Evolutionary conservation across 352 stramenopile genomes (phyloP).

Genomic region (Phytopythium mirpurense): DNA sequence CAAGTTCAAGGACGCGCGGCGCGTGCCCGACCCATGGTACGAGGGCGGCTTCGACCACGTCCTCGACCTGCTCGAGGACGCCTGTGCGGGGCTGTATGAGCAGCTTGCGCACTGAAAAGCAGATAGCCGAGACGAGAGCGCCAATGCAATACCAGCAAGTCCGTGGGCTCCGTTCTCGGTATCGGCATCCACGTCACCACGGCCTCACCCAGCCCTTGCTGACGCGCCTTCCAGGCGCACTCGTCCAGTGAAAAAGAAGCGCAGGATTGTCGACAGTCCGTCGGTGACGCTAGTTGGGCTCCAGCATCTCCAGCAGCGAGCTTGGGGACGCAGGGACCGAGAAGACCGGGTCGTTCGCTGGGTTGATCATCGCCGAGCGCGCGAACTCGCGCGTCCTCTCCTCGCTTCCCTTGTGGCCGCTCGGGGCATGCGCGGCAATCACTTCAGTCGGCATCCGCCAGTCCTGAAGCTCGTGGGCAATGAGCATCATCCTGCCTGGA

Average conservation of each 20-base stretch:
- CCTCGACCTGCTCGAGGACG: conserved; percentile 86
- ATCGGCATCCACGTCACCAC: no score
- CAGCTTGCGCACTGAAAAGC: conserved; percentile 18
- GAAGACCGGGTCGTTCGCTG: conserved; percentile 14
- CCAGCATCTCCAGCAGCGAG: not conserved
- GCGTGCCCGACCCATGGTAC: conserved; percentile 82
- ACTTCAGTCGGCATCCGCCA: conserved; percentile 37
- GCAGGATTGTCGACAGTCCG: no score
- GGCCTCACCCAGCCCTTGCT: no score
- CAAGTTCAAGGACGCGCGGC: conserved; percentile 45
- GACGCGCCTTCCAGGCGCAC: no score
- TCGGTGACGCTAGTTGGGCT: not conserved
- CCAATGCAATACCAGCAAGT: not conserved
- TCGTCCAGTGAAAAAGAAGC: no score
- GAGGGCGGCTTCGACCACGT: conserved; percentile 89
- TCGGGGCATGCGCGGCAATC: conserved; percentile 20
- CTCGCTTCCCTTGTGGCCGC: conserved; percentile 3
- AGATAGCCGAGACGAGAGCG: not conserved
- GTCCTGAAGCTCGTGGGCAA: conserved; percentile 36
- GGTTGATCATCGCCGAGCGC: conserved; percentile 15
- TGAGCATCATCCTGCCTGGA: conserved; percentile 40
- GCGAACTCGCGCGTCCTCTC: conserved; percentile 5
- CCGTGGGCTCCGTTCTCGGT: not conserved
- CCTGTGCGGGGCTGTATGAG: conserved; percentile 72
- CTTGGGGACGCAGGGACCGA: not conserved